Evolutionary conservation across 1,284 basidiomycete species (phyloP).

Genomic region (Puccinia hordei): DNA sequence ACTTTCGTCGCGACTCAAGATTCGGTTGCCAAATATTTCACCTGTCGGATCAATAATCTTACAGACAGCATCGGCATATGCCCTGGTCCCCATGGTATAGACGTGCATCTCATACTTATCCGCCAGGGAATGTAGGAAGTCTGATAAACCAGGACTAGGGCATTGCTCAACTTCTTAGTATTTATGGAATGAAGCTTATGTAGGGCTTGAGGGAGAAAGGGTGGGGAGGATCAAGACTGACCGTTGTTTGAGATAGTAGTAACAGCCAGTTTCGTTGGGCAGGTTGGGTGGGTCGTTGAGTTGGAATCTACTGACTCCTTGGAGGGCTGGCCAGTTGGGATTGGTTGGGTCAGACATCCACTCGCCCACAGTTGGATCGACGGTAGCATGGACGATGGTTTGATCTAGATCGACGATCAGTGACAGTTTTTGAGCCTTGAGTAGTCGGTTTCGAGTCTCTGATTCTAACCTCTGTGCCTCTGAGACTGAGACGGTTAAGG

Average conservation of each 20-base stretch:
- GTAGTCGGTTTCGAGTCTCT: conserved; percentile 75
- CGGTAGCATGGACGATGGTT: conserved; percentile 97
- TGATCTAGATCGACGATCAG: conserved; percentile 98
- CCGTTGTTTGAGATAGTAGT: conserved; percentile 90
- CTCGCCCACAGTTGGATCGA: conserved; percentile 95
- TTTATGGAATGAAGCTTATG: background rate
- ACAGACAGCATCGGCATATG: conserved; percentile 94
- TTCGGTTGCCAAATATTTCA: conserved; percentile 79
- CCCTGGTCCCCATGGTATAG: conserved; percentile 97
- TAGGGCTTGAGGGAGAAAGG: background rate
- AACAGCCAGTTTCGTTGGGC: conserved; percentile 80
- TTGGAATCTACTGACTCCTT: conserved; percentile 36
- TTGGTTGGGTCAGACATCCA: conserved; percentile 76
- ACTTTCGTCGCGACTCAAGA: conserved; percentile 91
- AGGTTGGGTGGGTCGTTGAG: conserved; percentile 28
- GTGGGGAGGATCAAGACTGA: conserved; percentile 60
- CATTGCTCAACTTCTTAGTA: conserved; percentile 40
- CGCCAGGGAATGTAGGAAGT: conserved; percentile 74
- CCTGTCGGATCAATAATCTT: conserved; percentile 86
- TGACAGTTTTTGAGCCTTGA: conserved; percentile 76
- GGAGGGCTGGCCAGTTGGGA: conserved; percentile 42
- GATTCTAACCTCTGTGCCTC: conserved; percentile 86
- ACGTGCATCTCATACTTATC: conserved; percentile 96
- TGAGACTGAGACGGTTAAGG: conserved; percentile 61
- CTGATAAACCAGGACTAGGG: conserved; percentile 77